Base-by-base conservation (phyloP, 1,284 basidiomycete genomes). In the Cystobasidium pallidum region DNA sequence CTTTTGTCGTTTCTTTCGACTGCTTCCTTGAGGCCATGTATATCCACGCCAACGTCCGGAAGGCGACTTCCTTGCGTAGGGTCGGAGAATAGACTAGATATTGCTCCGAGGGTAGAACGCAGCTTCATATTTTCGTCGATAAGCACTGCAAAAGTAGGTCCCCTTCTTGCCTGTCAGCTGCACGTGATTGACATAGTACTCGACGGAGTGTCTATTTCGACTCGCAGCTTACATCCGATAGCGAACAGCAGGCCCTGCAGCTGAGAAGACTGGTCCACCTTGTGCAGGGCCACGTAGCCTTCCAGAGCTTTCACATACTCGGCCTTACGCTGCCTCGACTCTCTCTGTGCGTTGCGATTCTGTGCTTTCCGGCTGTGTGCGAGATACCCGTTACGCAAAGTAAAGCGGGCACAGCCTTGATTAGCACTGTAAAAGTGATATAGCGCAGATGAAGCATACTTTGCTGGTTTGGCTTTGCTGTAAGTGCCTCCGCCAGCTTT, bases 61-160 rank as follows among this genome's bases (percentile, higher is more conserved):
- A 47, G 13, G 30, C 45, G 62, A 13, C 45, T 64, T 30, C 62
- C 62, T 17, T 34, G 47, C 19, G 28, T 49, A 32, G 47, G 47
- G 34, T 64, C 62, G 47, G 30, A 30, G 17, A 51, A 51, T 8
- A 64, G 26, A 17, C 32, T 36, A 4, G 62, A 47, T 28, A 64
- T 30, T 32, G 26, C 11, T 15, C 62, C 62, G 7, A 64, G 30
- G 15, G 39, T 36, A 28, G 30, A 26, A 8, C 62, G 62, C 2
- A 64, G 47, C 32, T 64, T 64, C 45, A 64, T 30, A 36, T 64
- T 64, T n/a, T 64, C 62, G 3, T 64, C 62, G 28, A 64, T 51
- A 21, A 64, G 43, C 26, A 36, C 62, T 64, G 21, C 19, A 17
- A 13, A 21, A 49, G 15, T 13, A 21, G 45, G 2, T 24, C n/a